Base-by-base conservation (phyloP, 2,329 filamentous ascomycete species). In the Fusarium irregulare region DNA sequence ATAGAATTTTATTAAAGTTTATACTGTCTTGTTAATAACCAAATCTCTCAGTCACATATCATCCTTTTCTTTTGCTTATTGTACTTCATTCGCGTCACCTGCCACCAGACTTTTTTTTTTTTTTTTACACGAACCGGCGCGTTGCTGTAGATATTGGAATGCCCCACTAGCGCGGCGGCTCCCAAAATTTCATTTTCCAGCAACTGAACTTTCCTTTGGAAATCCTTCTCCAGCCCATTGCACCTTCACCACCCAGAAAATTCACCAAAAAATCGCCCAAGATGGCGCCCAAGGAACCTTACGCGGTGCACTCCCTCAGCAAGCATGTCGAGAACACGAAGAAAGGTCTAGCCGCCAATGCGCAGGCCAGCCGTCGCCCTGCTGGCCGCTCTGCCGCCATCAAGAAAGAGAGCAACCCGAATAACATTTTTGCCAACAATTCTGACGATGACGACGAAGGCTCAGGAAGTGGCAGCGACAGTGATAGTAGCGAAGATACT, bases 241-340 rank as follows among this genome's bases (percentile, higher is more conserved):
- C 73, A 56, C 66, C 65, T 44, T 61, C 64, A 60, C 56, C 56
- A 60, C 53, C 62, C 48, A 60, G 54, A 71, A 70, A 25, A 50
- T 42, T 64, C 34, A 50, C 18, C 20, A 11, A 23, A 62, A 61
- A 64, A 42, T 49, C 65, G 60, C 66, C 67, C 66, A 76, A 71
- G 66, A 82, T 82, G 80, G 79, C 78, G 60, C 77, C 78, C 56
- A 80, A 78, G 47, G 73, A 76, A 66, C 74, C 75, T 2, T 82
- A 72, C 73, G 77, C 79, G 68, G 73, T 80, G 20, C 76, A 80
- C 46, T 82, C 80, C 25, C 76, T 82, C 53, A 79, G 50, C 66
- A 76, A 80, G 72, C 79, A 81, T 70, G 78, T 82, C 34, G 78
- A 78, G 60, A 77, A 80, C 51, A 77, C 77, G n/a, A 75, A 79